Evolutionary conservation across 257 asterid genomes (phyloP), one percentile per base, ranked within the genome.

Genomic region (Gentiana macrophylla): DNA sequence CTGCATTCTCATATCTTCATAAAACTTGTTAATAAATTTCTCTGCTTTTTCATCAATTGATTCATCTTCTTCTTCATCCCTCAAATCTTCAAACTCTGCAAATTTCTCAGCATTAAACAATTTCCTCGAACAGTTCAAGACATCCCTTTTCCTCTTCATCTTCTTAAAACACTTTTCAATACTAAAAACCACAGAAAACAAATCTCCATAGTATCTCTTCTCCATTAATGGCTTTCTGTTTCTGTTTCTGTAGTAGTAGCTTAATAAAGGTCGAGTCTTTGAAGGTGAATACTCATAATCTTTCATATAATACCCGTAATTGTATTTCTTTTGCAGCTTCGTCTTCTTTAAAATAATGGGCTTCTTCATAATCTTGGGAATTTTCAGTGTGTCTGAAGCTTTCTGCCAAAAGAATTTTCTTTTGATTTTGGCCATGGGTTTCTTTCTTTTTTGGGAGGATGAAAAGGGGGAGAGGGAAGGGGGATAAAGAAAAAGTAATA

Each of bases 41-140:
- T 84, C 93, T 49, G 96, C 93, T 47, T 80, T 82, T 66, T 84
- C 93, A 73, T 84, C 94, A 72, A 87, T 80, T 12, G 74, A 72
- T 35, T 72, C 78, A 3, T 67, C 79, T 1, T n/a, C 79, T 12
- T 68, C 81, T 2, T 62, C 79, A 2, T 57, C 63, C 50, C 49
- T n/a, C 35, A 67, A 67, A 35, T 60, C 74, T 33, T 64, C 44
- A 3, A n/a, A 34, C 54, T 55, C 67, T 32, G 46, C 34, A 53
- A 65, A 24, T 44, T 68, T 48, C 57, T 66, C 62, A 62, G 61
- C 55, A 7, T 56, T 77, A 67, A 72, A 59, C 47, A 64, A 56
- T 32, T 56, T 52, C 7, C 50, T 43, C 32, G 48, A 57, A 10
- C 67, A 37, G 1, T 52, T 60, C 46, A 54, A 60, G 11, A 60